phyloP scores from a whole-genome alignment of 2,329 filamentous ascomycete species.

The Penicillium sp. region DNA sequence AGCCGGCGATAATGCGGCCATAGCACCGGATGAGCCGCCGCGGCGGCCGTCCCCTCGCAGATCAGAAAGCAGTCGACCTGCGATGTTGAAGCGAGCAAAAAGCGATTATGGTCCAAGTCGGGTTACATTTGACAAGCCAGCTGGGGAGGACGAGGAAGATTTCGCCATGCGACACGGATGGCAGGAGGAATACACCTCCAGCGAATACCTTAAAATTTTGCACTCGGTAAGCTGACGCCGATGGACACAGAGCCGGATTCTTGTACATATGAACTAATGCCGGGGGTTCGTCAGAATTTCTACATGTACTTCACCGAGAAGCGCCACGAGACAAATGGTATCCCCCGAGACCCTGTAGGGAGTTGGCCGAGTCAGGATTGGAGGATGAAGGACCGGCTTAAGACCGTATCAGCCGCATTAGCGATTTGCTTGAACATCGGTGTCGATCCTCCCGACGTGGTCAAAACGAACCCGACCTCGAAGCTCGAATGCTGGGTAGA shows the following conservation, averaged over 20 bases:
- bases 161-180: conserved; percentile 77
- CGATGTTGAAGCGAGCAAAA: conserved; percentile 50
- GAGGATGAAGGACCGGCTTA: conserved; percentile 94
- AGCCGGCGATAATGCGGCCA: conserved; percentile 30
- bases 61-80: conserved; percentile 36
- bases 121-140: conserved; percentile 30
- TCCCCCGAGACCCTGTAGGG: conserved; percentile 63
- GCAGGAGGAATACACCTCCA: conserved; percentile 86
- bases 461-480: conserved; percentile 90
- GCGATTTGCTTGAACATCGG: conserved; percentile 96
- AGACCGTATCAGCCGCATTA: conserved; percentile 92
- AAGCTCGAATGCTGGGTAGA: conserved; percentile 98
- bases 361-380: conserved; percentile 75
- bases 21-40: conserved; percentile 22
- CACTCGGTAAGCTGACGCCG: conserved; percentile 61
- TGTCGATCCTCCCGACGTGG: conserved; percentile 93
- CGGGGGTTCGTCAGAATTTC: conserved; percentile 67
- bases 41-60: conserved; percentile 30
- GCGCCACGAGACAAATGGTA: conserved; percentile 89
- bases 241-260: neutral
- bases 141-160: conserved; percentile 50
- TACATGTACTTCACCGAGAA: conserved; percentile 99
- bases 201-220: conserved; percentile 81
- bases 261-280: conserved; percentile 6
- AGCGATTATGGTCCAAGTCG: conserved; percentile 53